Base-by-base conservation (phyloP, 225 moss, liverwort and hornwort genomes). In the Bryoerythrophyllum caledonicum region DNA sequence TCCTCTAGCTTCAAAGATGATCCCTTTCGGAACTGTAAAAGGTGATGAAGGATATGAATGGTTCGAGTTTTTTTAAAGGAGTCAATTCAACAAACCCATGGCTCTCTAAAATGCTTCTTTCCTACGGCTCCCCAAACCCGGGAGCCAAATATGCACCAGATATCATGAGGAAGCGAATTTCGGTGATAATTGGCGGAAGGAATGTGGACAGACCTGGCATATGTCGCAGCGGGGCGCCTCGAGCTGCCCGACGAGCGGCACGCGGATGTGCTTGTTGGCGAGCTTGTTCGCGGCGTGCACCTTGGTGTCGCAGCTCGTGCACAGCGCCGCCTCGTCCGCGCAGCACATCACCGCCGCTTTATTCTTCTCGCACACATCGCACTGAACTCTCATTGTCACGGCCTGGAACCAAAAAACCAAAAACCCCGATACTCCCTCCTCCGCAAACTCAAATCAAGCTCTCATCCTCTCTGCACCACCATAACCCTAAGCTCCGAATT, bases 281-380 rank as follows among this genome's bases (percentile, higher is more conserved):
- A 87, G 79, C 70, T 87, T 87, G 34, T 87, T 87, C 53, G 87
- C 87, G 16, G 87, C 87, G 52, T 87, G 87, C 69, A 87, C 84
- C 79, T 81, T 79, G 41, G 76, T 87, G 70, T 87, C 87, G 62
- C 87, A 87, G 74, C 66, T 76, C 0, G 73, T 67, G 74, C 87
- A 87, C 40, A 87, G 87, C 30, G 84, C 87, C 41, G 87, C 87
- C 76, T 87, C 84, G 40, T 87, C 87, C 41, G 87, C 83, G 70
- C 83, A 84, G 58, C 87, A 87, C 87, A 87, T 87, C 73, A 87
- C 87, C 68, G 87, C 53, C 79, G 87, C 87, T 60, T 70, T 84
- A 23, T 81, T 84, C 35, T 70, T 84, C 76, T 87, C 87, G 74
- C 87, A 87, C 17, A 84, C 87, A 87, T 84, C 87, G 76, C 87